Evolutionary conservation across 805 yeast genomes (phyloP), one percentile per base, ranked within the genome.

Genomic region (Komagataella mondaviorum): DNA sequence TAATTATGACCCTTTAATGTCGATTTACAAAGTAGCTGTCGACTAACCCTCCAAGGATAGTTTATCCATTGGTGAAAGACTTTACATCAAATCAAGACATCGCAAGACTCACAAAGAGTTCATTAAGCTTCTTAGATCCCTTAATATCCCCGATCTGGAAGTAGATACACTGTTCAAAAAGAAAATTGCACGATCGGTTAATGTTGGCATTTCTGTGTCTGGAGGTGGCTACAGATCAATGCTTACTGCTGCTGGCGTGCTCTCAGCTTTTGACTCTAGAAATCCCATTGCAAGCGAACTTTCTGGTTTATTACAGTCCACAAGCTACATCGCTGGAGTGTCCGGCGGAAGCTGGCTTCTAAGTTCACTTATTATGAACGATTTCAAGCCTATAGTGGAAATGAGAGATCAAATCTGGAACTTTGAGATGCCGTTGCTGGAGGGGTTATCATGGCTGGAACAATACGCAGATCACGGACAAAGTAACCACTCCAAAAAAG

Each of bases 291-390:
- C 72, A 2, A 56, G 70, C n/a, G 66, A 62, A 39, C 55, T 79
- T 16, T 77, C 77, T 20, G 84, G 84, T 0, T 51, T 83, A 8
- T 62, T 77, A 18, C 86, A 82, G 56, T 65, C 77, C 6, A 53
- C 80, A 0, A 66, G 75, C 14, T 83, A 83, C 59, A 67, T 83
- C 8, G 74, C 79, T 0, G 88, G 88, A 0, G 72, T 81, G 1
- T 81, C 88, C 2, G 89, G 89, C 1, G 90, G 89, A 0, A 75
- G 83, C 48, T 83, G 90, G 89, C 63, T 81, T 6, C 76, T 83
- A 1, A 75, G 83, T 47, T 73, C 77, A 18, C 55, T 75, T 30
- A 60, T 69, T 6, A 51, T 70, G 12, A 63, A 72, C 55, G 70
- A 71, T 55, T 73, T 71, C 58, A 55, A 64, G 16, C 57, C 70